phyloP scores from a whole-genome alignment of 2,329 filamentous ascomycete genomes.

The Neofusicoccum ribis region DNA sequence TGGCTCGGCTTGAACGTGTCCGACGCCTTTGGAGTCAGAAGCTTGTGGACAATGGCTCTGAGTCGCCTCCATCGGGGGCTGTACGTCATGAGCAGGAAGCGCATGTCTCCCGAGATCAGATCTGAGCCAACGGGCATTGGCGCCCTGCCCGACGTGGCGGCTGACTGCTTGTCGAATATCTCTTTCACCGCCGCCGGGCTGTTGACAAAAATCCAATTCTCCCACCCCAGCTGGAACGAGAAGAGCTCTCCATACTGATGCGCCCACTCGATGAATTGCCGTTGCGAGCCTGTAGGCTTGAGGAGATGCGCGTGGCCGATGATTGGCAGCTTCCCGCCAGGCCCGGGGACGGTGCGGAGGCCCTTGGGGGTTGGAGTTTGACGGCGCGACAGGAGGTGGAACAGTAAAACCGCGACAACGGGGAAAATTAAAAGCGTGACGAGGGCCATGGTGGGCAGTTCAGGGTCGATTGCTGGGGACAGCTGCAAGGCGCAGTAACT shows the following conservation, averaged over 20 bases:
- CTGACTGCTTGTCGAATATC: slow-evolving; percentile 45
- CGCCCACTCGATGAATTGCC: slow-evolving; percentile 40
- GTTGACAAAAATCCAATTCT: slow-evolving; percentile 49
- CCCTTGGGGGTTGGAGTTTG: slow-evolving; percentile 11
- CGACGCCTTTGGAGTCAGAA: slow-evolving; percentile 40
- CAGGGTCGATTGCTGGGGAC: not conserved
- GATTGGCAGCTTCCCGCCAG: slow-evolving; percentile 28
- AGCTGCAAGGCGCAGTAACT: not conserved
- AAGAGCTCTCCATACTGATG: slow-evolving; percentile 48
- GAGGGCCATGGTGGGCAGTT: not conserved
- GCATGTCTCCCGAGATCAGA: slow-evolving; percentile 41
- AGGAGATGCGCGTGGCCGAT: slow-evolving; percentile 35
- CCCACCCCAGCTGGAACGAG: slow-evolving; percentile 46
- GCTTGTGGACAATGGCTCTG: slow-evolving; percentile 40
- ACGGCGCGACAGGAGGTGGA: not conserved
- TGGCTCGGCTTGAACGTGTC: slow-evolving; percentile 46
- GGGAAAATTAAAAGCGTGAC: not conserved
- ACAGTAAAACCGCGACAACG: not conserved
- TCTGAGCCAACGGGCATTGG: slow-evolving; percentile 44
- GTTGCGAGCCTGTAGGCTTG: slow-evolving; percentile 29
- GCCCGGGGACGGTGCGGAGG: slow-evolving; percentile 27
- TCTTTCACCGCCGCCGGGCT: slow-evolving; percentile 47
- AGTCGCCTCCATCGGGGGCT: slow-evolving; percentile 42
- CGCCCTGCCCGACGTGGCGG: slow-evolving; percentile 36
- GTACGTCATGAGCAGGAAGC: slow-evolving; percentile 46